These are phyloP conservation scores for Quercus engelmannii DNA, from an alignment of 306 rosid genomes.

Conservation along the genomic window DNA sequence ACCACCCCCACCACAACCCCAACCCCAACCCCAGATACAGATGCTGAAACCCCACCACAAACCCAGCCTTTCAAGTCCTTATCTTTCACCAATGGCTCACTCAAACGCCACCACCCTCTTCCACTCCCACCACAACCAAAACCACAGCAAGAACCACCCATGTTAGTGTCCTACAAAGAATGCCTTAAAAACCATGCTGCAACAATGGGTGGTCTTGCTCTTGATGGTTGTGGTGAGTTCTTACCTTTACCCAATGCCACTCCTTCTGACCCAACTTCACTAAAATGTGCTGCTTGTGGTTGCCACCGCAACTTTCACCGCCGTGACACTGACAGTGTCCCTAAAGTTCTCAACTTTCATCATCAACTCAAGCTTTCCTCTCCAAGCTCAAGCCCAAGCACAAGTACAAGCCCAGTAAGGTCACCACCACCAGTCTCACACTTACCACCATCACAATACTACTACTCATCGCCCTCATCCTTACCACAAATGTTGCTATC, in stretches of 20 bases:
- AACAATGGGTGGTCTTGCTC: conserved; percentile 70
- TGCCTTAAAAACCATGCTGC: conserved; percentile 95
- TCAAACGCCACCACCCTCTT: conserved; percentile 35
- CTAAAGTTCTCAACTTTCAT: conserved; percentile 27
- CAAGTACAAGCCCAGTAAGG: conserved; percentile 40
- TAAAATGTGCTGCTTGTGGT: conserved; percentile 89
- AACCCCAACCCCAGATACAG: conserved; percentile 30
- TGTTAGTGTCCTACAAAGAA: conserved; percentile 52
- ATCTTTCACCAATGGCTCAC: conserved; percentile 51
- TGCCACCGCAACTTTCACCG: conserved; percentile 99
- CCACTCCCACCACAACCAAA: neutral
- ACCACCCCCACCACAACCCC: neutral
- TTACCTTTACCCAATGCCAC: conserved; percentile 48
- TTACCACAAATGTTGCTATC: conserved; percentile 68
- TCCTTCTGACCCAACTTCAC: conserved; percentile 58
- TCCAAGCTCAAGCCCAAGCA: conserved; percentile 48
- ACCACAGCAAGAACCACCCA: neutral
- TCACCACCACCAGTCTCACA: conserved; percentile 79
- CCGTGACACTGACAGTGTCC: conserved; percentile 48
- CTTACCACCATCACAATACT: conserved; percentile 50
- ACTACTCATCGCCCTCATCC: conserved; percentile 49
- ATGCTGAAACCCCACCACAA: conserved; percentile 43
- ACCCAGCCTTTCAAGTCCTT: conserved; percentile 35
- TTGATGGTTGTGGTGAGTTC: conserved; percentile 95
- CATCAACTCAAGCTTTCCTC: conserved; percentile 17